Conservation (phyloP, 1,139 yeast genomes). For the Nakaseomyces sp. region DNA sequence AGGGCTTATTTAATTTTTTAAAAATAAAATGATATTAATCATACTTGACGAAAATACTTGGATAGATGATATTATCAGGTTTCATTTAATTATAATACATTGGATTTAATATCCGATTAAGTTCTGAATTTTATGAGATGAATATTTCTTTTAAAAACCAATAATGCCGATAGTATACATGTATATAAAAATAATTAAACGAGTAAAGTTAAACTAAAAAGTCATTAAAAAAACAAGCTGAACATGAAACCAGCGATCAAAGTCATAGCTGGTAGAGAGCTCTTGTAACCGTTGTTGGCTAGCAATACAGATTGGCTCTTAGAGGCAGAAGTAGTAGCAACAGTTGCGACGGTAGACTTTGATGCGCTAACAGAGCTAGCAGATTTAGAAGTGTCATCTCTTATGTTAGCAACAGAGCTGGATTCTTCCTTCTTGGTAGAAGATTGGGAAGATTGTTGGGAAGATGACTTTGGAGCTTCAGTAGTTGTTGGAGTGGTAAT, state of each 20-base stretch:
- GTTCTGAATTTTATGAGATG: too few species aligned
- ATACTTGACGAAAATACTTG: too few species aligned
- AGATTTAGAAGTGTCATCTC: conserved; percentile 2
- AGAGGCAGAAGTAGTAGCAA: background rate
- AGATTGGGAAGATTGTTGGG: background rate
- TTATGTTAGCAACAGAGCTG: background rate
- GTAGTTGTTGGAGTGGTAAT: background rate
- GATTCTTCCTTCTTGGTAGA: background rate
- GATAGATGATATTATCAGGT: too few species aligned
- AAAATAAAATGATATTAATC: too few species aligned
- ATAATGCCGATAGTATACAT: background rate
- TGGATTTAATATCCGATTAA: too few species aligned
- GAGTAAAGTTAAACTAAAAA: background rate
- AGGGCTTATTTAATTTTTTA: conserved; percentile 30
- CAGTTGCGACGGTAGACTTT: background rate
- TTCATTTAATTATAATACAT: too few species aligned
- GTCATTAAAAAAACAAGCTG: background rate
- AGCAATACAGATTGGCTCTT: background rate
- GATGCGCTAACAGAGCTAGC: background rate
- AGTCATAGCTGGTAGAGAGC: background rate
- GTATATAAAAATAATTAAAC: background rate
- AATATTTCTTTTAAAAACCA: background rate
- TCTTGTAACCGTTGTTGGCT: conserved; percentile 3
- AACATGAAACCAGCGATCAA: background rate
- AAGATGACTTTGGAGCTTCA: background rate